These are phyloP conservation scores for Pyrenophora tritici-repentis DNA, from an alignment of 2,329 filamentous ascomycete species.

Conservation along the genomic window DNA sequence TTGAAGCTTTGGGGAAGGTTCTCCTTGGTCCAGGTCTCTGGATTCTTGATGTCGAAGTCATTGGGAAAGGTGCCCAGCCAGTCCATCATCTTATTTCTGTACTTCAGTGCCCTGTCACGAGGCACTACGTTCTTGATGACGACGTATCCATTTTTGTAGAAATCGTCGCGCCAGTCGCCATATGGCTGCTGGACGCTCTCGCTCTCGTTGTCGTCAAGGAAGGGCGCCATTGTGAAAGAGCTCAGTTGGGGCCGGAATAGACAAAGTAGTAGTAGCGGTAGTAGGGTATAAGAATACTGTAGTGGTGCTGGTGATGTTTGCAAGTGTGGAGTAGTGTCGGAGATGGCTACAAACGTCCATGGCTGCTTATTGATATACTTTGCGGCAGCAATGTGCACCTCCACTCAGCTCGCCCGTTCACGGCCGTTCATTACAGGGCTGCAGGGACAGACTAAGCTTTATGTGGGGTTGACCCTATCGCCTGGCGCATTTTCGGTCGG, in stretches of 20 bases:
- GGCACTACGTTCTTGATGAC: conserved; percentile 33
- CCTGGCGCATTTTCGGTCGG: conserved; percentile 7
- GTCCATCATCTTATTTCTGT: conserved; percentile 36
- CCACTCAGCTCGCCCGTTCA: conserved; percentile 9
- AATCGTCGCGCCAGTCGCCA: conserved; percentile 41
- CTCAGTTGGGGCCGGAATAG: no score
- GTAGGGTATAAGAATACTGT: neutral
- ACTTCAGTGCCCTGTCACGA: conserved; percentile 32
- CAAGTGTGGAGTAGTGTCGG: neutral
- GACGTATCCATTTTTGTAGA: conserved; percentile 35
- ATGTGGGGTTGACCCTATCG: neutral
- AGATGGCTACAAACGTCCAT: neutral
- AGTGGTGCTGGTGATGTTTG: neutral
- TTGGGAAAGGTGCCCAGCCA: conserved; percentile 38
- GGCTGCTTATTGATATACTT: neutral
- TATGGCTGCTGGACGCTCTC: conserved; percentile 5
- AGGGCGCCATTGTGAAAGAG: conserved; percentile 6
- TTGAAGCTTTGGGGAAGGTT: conserved; percentile 47
- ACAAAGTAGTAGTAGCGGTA: no score
- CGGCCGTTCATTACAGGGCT: conserved; percentile 4
- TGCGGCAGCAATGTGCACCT: neutral
- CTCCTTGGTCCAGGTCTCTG: conserved; percentile 51
- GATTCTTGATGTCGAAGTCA: conserved; percentile 39
- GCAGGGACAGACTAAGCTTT: neutral
- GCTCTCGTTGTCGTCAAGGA: conserved; percentile 3